Evolutionary conservation across 2,329 filamentous ascomycete genomes (phyloP), one percentile per base, ranked within the genome.

Genomic region (Parascedosporium putredinis): DNA sequence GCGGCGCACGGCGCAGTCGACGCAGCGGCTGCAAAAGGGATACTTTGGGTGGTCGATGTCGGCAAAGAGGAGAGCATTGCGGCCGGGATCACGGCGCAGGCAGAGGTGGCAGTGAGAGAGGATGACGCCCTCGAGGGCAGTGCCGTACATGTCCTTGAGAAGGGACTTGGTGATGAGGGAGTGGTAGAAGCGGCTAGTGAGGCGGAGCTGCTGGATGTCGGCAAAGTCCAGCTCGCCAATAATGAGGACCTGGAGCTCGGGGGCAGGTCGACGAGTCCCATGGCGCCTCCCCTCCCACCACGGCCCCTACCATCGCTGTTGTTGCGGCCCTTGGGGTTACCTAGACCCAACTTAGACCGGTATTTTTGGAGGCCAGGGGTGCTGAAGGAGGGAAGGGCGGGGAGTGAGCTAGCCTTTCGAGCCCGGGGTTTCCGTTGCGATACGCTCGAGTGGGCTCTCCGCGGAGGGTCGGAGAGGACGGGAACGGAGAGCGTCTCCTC

Each of bases 221-320:
- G 65, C 68, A 50, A 72, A 71, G 50, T 62, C 61, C 47, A 72
- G 65, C 20, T 66, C 55, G 20, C 57, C 54, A n/a, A 72, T 55
- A 36, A 73, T 62, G 55, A 65, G 57, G 40, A 71, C 57, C 48
- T 71, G 67, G 5, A 74, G 54, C 56, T 73, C 71, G 6, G 59
- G 3, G 71, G 70, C 0, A 73, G 60, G 23, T 58, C 27, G 40
- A 33, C 25, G 48, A 50, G n/a, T n/a, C n/a, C n/a, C n/a, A n/a
- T 40, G 36, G 36, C 6, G 18, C 16, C 10, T 42, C 38, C 20
- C 12, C 38, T 18, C 12, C 20, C 10, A 10, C 20, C 38, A 20
- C 16, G 7, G 18, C 20, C 20, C 2, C 16, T 14, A 10, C n/a
- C 5, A 36, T 1, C 20, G n/a, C 33, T 36, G 33, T 14, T 6